Percentiles rank a stretch among this genome's conserved stretches.
These are phyloP conservation scores for Beauveria sp. DNA, from an alignment of 2,329 filamentous ascomycete genomes.

Conservation along the genomic window DNA sequence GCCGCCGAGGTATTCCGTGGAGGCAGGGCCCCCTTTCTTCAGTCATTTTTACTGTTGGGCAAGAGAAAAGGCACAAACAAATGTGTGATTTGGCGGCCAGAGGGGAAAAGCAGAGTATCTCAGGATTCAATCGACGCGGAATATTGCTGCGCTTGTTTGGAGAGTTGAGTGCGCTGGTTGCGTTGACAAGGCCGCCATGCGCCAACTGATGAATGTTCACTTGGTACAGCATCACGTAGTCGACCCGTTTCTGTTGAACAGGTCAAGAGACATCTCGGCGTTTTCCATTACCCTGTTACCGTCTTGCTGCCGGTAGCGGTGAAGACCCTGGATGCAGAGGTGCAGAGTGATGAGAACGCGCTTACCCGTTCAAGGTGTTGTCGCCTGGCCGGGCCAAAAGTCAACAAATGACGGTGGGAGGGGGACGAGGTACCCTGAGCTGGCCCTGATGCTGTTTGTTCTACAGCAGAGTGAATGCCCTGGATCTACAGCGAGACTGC, in stretches of 20 bases:
- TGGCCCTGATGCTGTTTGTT: neutral
- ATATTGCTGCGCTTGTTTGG: neutral
- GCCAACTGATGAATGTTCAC: no score
- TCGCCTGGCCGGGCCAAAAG: neutral
- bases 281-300: neutral
- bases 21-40: no score
- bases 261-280: neutral
- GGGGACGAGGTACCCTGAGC: neutral
- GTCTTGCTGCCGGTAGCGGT: slow-evolving; percentile 1
- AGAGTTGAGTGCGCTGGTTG: neutral
- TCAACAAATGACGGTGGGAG: slow-evolving; percentile 4
- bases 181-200: neutral
- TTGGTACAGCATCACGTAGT: no score
- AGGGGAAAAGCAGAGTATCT: neutral
- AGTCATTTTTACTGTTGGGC: neutral
- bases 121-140: neutral
- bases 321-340: neutral
- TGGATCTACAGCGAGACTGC: neutral
- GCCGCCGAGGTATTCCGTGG: neutral
- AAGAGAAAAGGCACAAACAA: neutral
- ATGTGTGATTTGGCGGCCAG: neutral
- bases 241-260: neutral
- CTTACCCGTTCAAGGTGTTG: neutral
- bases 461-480: neutral
- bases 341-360: slow-evolving; percentile 4